Conservation (phyloP, 2,329 filamentous ascomycete genomes). For the Trematosphaeria pertusa region DNA sequence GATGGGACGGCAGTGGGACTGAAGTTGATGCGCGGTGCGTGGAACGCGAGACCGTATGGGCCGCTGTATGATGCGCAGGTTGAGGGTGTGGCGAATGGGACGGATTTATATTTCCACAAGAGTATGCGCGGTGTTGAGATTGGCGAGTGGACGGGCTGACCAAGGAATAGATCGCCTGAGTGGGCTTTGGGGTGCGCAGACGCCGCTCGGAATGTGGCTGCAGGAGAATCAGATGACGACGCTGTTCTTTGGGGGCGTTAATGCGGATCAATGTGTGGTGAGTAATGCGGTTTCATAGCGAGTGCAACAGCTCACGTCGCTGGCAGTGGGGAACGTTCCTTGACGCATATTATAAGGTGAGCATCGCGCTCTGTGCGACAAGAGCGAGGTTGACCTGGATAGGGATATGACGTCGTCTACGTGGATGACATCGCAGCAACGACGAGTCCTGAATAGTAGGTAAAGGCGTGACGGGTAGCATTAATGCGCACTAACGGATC, state of each 20-base stretch:
- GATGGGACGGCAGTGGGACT: constrained; percentile 33
- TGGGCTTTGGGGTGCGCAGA: constrained; percentile 44
- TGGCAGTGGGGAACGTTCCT: constrained; percentile 13
- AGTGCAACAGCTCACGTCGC: background rate
- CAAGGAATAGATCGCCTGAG: constrained; percentile 34
- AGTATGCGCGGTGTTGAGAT: constrained; percentile 9
- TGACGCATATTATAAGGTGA: constrained; percentile 20
- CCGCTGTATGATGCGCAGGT: constrained; percentile 39
- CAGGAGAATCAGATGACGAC: constrained; percentile 46
- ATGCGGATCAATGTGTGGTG: constrained; percentile 47
- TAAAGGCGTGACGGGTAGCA: background rate
- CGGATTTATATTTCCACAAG: constrained; percentile 36
- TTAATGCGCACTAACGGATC: background rate
- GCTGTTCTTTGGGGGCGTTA: constrained; percentile 46
- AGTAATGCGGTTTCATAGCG: background rate
- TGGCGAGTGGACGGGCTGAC: background rate
- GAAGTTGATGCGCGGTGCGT: constrained; percentile 43
- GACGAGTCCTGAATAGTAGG: constrained; percentile 22
- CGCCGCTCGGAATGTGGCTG: constrained; percentile 43
- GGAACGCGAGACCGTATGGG: constrained; percentile 48
- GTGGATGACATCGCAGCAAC: constrained; percentile 25
- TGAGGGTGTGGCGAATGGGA: constrained; percentile 19
- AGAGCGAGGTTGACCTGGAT: background rate
- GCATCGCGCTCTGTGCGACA: background rate
- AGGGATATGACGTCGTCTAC: constrained; percentile 25